Evolutionary conservation across 1,284 basidiomycete species (phyloP), one percentile per base, ranked within the genome.

Genomic region (Irpex sp.): DNA sequence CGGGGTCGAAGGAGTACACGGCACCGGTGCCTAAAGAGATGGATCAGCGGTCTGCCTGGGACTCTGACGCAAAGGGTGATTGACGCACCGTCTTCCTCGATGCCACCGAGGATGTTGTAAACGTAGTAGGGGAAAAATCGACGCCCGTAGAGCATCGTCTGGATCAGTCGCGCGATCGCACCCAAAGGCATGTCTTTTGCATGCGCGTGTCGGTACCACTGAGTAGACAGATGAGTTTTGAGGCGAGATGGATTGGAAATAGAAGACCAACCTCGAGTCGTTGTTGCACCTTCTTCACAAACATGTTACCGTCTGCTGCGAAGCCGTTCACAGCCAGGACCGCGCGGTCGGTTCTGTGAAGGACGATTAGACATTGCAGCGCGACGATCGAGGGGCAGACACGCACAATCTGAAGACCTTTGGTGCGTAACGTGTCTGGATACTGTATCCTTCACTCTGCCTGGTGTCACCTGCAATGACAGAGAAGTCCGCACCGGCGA

Each of bases 51-150:
- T 51, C 58, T 59, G 59, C 15, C 0, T 43, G 39, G 6, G 39
- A 49, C 36, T 57, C 37, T 26, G 49, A 35, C 33, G 55, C 31
- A 51, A 21, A 15, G 59, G 21, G 37, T 57, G 51, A 56, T 39
- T 59, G 59, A 83, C 91, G 70, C 69, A 95, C 95, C 94, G 74
- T 96, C 94, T 72, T 94, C 94, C 76, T 97, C 94, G 69, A 96
- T 94, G 53, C 94, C 94, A 58, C 93, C 93, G 46, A 97, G 87
- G 73, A 98, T 95, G 77, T 95, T 96, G 82, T 94, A 95, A 49
- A 96, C 92, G 75, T 96, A 97, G 83, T 92, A 97, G 2, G 95
- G 95, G 86, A 97, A 97, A 83, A 97, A 97, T 61, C 95, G 89
- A 68, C 92, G 88, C 56, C 85, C 89, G 72, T 97, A 98, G 46